phyloP scores from a whole-genome alignment of 345 rosid genomes.

The Theobroma cacao region DNA sequence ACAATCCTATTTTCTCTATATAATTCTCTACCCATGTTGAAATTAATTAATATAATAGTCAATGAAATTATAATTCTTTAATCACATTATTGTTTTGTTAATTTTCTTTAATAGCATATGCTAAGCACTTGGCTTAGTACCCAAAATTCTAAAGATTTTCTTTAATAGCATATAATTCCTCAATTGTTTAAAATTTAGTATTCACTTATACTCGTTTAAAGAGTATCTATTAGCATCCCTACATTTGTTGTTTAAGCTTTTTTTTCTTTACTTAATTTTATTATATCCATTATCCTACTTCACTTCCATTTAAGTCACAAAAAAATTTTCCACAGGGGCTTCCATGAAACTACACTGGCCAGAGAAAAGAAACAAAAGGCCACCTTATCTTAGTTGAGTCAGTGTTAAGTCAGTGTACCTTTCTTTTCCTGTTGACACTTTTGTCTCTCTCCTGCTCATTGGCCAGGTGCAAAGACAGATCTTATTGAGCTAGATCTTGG shows the following conservation, averaged over 20 bases:
- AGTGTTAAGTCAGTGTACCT: neutral
- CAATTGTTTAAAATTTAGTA: too few relatives aligned
- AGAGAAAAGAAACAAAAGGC: neutral
- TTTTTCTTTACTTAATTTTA: neutral
- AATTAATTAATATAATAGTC: neutral
- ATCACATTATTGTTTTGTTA: too few relatives aligned
- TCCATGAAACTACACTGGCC: neutral
- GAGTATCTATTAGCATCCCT: too few relatives aligned
- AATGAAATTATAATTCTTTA: neutral
- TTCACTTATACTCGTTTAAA: too few relatives aligned
- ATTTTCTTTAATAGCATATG: neutral
- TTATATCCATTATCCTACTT: neutral
- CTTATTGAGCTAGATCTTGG: neutral
- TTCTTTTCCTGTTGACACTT: neutral
- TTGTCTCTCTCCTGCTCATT: neutral
- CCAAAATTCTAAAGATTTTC: neutral
- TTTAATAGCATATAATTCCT: too few relatives aligned
- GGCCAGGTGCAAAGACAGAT: neutral
- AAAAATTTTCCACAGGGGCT: neutral
- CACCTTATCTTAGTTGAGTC: neutral
- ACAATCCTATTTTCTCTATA: neutral
- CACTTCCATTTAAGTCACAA: neutral
- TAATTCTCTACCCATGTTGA: neutral
- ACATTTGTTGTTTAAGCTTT: too few relatives aligned
- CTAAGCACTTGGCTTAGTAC: neutral